Conservation (phyloP, 139 green algal species). For the Coelastrella sp. region DNA sequence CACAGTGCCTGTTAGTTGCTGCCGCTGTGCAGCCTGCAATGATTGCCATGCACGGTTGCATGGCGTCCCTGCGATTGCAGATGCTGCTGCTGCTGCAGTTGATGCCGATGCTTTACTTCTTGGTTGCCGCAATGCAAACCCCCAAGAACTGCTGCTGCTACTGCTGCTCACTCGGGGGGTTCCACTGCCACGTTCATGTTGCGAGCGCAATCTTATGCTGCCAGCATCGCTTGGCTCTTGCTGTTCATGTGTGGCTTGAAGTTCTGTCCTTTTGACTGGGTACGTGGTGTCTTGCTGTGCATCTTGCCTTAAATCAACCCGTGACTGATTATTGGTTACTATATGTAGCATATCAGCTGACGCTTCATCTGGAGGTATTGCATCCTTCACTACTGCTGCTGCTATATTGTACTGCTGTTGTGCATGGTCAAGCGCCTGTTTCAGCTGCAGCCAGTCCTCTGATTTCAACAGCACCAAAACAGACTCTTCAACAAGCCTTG, state of each 20-base stretch:
- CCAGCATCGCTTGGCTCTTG: not conserved
- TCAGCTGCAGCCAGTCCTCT: slow-evolving; percentile 18
- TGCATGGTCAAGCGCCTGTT: not conserved
- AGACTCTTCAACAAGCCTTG: not conserved
- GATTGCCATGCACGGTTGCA: not conserved
- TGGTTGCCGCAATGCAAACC: slow-evolving; percentile 20
- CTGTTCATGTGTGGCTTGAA: not conserved
- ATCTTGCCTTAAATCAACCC: too few relatives aligned
- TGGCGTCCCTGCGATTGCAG: not conserved
- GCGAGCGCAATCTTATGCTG: not conserved
- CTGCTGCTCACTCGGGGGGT: not conserved
- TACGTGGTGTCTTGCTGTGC: too few relatives aligned
- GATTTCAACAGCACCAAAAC: not conserved
- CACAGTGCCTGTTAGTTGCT: slow-evolving; percentile 8
- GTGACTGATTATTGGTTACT: too few relatives aligned
- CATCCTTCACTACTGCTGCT: not conserved
- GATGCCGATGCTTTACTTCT: not conserved
- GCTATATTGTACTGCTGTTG: not conserved
- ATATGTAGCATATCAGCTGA: too few relatives aligned
- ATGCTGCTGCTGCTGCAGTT: slow-evolving; percentile 7
- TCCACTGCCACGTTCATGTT: too few relatives aligned
- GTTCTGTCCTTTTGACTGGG: too few relatives aligned
- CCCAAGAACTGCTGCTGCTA: not conserved
- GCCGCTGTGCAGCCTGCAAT: not conserved
- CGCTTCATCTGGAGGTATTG: not conserved